Conservation (phyloP, 495 filamentous ascomycete genomes). For the Astrocystis sublimbata region DNA sequence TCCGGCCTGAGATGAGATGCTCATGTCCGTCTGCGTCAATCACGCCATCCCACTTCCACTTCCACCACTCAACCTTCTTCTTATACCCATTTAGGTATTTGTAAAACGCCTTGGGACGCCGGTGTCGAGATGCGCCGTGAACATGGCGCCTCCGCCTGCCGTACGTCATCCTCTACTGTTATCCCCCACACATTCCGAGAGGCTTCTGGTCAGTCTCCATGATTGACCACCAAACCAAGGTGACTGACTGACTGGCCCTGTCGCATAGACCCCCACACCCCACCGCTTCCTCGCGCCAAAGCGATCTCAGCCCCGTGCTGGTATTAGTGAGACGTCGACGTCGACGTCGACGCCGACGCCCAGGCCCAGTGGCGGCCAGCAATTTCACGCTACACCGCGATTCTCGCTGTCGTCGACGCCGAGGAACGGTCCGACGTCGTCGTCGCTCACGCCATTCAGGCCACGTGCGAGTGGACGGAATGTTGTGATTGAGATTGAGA, state of each 20-base stretch:
- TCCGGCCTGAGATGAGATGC: slow-evolving; percentile 7
- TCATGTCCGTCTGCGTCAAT: slow-evolving; percentile 1
- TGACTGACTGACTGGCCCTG: too few relatives aligned
- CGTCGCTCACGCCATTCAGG: slow-evolving; percentile 29
- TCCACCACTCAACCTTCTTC: not conserved
- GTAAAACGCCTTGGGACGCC: not conserved
- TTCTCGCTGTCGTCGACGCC: slow-evolving; percentile 38
- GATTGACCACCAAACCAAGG: too few relatives aligned
- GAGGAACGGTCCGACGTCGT: slow-evolving; percentile 18
- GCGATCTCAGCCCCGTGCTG: slow-evolving; percentile 35
- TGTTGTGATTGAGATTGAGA: slow-evolving; percentile 24
- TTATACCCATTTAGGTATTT: not conserved
- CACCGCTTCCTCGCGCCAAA: slow-evolving; percentile 45
- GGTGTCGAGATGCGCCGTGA: slow-evolving; percentile 2
- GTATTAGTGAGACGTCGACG: slow-evolving; percentile 33
- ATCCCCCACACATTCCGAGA: too few relatives aligned
- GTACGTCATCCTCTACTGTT: too few relatives aligned
- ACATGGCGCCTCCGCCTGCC: slow-evolving; percentile 31
- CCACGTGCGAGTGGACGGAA: slow-evolving; percentile 20
- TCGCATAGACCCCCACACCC: slow-evolving; percentile 49
- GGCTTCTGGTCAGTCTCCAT: too few relatives aligned
- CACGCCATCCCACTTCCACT: slow-evolving; percentile 5
- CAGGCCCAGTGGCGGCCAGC: too few relatives aligned
- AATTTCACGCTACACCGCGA: slow-evolving; percentile 44
- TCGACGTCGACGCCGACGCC: too few relatives aligned